A percentile compares a stretch with the other conserved stretches of the same genome.
Evolutionary conservation across 2,329 filamentous ascomycete species (phyloP).

Genomic region (Colletotrichum navitas): DNA sequence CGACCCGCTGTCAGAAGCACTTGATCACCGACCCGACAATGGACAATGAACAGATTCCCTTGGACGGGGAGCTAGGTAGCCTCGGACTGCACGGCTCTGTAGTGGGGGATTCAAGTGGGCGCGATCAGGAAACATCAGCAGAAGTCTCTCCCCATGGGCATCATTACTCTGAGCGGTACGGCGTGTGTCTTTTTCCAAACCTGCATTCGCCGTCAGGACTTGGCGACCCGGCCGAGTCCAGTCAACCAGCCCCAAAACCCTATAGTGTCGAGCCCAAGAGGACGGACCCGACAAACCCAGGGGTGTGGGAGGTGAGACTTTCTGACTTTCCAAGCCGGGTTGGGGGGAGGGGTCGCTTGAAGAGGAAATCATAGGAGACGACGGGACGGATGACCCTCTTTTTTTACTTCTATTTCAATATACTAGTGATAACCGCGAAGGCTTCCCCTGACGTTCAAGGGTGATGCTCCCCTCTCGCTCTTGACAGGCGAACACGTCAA

Average conservation of each 20-base stretch:
- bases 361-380: constrained; percentile 12
- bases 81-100: constrained; percentile 27
- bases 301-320: constrained; percentile 3
- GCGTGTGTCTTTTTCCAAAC: background rate
- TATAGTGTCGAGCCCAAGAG: background rate
- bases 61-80: constrained; percentile 13
- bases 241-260: background rate
- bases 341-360: background rate
- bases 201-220: background rate
- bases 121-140: constrained; percentile 27
- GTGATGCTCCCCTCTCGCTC: background rate
- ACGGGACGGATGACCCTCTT: constrained; percentile 24
- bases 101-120: background rate
- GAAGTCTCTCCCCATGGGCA: constrained; percentile 7
- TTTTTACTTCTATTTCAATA: constrained; percentile 38
- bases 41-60: constrained; percentile 7
- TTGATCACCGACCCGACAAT: background rate
- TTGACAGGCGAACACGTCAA: background rate
- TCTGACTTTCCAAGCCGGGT: background rate
- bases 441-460: background rate
- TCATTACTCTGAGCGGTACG: background rate
- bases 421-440: background rate
- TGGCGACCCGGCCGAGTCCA: background rate
- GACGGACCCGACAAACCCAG: background rate
- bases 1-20: background rate